Evolutionary conservation across 805 yeast genomes (phyloP).

Genomic region (Cyberlindnera euphorbiiphila): DNA sequence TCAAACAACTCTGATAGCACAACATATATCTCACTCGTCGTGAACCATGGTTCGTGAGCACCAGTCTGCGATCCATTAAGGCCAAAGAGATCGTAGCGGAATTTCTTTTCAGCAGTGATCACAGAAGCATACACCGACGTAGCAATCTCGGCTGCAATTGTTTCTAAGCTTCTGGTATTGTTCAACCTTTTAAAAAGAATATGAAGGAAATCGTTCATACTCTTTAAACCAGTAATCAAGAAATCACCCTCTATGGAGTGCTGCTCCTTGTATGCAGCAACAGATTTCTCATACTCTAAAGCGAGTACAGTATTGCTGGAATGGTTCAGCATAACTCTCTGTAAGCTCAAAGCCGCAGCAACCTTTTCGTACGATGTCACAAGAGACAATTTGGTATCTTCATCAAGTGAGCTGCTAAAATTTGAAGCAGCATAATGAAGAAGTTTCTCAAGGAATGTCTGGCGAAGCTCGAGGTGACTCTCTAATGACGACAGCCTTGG

Average conservation of each 20-base stretch:
- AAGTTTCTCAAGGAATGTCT: conserved; percentile 40
- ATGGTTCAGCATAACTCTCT: conserved; percentile 10
- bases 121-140: conserved; percentile 29
- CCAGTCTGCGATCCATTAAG: conserved; percentile 30
- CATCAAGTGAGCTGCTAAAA: conserved; percentile 35
- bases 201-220: conserved; percentile 26
- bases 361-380: conserved; percentile 40
- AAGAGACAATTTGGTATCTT: conserved; percentile 35
- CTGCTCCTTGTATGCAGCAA: conserved; percentile 7
- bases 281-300: conserved; percentile 9
- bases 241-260: conserved; percentile 23
- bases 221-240: conserved; percentile 25
- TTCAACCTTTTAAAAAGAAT: conserved; percentile 24
- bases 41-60: conserved; percentile 43
- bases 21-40: conserved; percentile 37
- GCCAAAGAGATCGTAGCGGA: conserved; percentile 33
- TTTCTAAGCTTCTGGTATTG: conserved; percentile 16
- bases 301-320: conserved; percentile 1
- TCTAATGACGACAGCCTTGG: conserved; percentile 46
- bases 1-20: conserved; percentile 40
- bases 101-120: conserved; percentile 38
- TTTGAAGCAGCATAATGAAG: conserved; percentile 43
- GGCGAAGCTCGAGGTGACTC: conserved; percentile 50
- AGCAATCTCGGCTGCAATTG: conserved; percentile 22
- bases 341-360: conserved; percentile 37